Percentiles rank a stretch among this genome's conserved stretches.
Conservation (phyloP, 2,329 filamentous ascomycete species). For the Alternaria postmessia region DNA sequence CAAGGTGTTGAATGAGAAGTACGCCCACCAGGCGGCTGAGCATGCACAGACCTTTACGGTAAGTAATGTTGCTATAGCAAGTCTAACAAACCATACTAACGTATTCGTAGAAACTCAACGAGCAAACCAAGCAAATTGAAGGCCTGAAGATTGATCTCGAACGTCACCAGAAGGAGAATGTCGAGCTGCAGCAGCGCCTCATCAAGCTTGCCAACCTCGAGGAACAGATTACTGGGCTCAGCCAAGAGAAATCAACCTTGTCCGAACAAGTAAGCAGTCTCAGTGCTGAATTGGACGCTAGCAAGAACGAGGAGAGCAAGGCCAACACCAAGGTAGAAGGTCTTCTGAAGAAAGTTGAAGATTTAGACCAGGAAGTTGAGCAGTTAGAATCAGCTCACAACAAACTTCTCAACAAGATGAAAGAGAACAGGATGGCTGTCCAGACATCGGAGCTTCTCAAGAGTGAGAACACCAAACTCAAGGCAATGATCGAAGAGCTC, state of each 20-base stretch:
- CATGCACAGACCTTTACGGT: conserved; percentile 31
- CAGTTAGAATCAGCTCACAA: conserved; percentile 21
- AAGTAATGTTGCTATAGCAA: background rate
- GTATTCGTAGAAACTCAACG: conserved; percentile 17
- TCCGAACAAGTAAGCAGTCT: conserved; percentile 16
- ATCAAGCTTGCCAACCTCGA: conserved; percentile 26
- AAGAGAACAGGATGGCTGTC: conserved; percentile 10
- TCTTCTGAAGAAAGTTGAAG: conserved; percentile 19
- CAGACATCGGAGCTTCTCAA: conserved; percentile 1
- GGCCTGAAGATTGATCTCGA: conserved; percentile 19
- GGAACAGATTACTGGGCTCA: conserved; percentile 15
- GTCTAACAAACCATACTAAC: conserved; percentile 1
- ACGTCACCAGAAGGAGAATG: conserved; percentile 23
- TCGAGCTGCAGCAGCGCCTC: conserved; percentile 22
- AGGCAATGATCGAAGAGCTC: conserved; percentile 6
- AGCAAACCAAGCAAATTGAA: conserved; percentile 30
- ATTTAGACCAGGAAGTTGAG: conserved; percentile 18
- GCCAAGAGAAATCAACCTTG: conserved; percentile 10
- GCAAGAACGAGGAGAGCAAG: conserved; percentile 7
- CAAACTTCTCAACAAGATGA: conserved; percentile 17
- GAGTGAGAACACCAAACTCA: conserved; percentile 17
- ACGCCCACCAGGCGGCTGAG: conserved; percentile 30
- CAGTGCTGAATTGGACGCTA: conserved; percentile 17
- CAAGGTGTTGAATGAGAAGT: conserved; percentile 29
- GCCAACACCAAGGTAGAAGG: conserved; percentile 9